A percentile compares a stretch with the other conserved stretches of the same genome.
Evolutionary conservation across 2,329 filamentous ascomycete genomes (phyloP).

Genomic region (Albifimbria verrucaria): DNA sequence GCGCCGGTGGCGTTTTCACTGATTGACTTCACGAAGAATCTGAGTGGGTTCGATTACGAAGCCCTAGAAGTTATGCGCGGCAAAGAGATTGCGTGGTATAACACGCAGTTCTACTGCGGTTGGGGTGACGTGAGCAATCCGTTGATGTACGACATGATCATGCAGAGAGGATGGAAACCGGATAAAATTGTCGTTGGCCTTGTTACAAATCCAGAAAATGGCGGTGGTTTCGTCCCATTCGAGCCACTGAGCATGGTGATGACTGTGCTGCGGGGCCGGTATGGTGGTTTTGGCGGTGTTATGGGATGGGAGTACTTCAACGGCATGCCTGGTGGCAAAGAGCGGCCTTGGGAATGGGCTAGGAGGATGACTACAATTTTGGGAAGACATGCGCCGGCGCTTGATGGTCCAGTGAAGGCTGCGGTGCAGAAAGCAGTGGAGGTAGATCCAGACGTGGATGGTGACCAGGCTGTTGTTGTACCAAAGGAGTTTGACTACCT

Average conservation of each 20-base stretch:
- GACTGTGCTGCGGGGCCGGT: constrained; percentile 39
- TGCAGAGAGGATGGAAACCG: constrained; percentile 66
- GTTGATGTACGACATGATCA: constrained; percentile 46
- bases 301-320: constrained; percentile 98
- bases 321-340: constrained; percentile 60
- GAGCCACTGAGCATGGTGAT: constrained; percentile 45
- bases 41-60: constrained; percentile 81
- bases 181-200: constrained; percentile 75
- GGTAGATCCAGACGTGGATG: constrained; percentile 17
- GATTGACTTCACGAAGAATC: constrained; percentile 51
- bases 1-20: constrained; percentile 77
- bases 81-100: constrained; percentile 75
- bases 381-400: constrained; percentile 24
- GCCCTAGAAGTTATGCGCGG: constrained; percentile 67
- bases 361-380: constrained; percentile 55
- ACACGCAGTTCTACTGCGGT: constrained; percentile 89
- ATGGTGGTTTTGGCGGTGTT: constrained; percentile 75
- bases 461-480: constrained; percentile 8
- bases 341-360: constrained; percentile 76
- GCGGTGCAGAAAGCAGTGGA: constrained; percentile 12
- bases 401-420: neutral
- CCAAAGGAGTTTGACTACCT: constrained; percentile 20
- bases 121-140: constrained; percentile 62
- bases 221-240: constrained; percentile 48
- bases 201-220: constrained; percentile 75